Conservation (phyloP, 2,329 filamentous ascomycete species). For the Pseudogymnoascus sp. region DNA sequence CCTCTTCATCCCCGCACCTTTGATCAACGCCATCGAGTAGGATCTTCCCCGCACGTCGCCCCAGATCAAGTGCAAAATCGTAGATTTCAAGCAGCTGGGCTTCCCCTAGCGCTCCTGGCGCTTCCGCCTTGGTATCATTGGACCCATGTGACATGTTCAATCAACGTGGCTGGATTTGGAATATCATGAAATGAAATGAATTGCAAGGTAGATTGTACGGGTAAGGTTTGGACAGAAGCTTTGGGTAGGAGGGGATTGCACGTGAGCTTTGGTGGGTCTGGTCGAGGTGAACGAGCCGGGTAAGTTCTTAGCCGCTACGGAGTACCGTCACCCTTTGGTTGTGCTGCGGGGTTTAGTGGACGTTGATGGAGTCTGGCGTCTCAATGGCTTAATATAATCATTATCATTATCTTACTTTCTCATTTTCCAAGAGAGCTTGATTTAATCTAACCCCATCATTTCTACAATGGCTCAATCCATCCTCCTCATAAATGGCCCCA, state of each 20-base stretch:
- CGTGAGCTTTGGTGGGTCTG: neutral
- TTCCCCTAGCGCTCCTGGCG: slow-evolving; percentile 19
- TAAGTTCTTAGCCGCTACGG: neutral
- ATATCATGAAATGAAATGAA: neutral
- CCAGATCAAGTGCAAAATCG: slow-evolving; percentile 62
- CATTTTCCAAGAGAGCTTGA: neutral
- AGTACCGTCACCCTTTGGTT: neutral
- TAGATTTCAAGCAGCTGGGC: slow-evolving; percentile 59
- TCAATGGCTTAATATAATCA: neutral
- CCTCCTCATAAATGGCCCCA: slow-evolving; percentile 74
- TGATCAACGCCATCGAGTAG: slow-evolving; percentile 57
- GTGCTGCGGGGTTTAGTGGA: neutral
- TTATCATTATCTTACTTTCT: neutral
- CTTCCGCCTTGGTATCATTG: neutral
- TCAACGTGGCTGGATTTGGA: neutral
- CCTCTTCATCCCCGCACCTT: slow-evolving; percentile 39
- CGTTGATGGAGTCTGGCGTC: neutral
- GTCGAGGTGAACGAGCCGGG: neutral
- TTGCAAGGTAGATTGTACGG: neutral
- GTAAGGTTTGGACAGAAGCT: neutral
- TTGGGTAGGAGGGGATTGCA: neutral
- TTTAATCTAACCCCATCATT: neutral
- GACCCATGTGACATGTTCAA: slow-evolving; percentile 9
- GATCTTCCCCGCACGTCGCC: slow-evolving; percentile 62
- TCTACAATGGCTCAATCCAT: slow-evolving; percentile 40